Evolutionary conservation across 345 rosid genomes (phyloP).

Genomic region (Raphanus raphanistrum): DNA sequence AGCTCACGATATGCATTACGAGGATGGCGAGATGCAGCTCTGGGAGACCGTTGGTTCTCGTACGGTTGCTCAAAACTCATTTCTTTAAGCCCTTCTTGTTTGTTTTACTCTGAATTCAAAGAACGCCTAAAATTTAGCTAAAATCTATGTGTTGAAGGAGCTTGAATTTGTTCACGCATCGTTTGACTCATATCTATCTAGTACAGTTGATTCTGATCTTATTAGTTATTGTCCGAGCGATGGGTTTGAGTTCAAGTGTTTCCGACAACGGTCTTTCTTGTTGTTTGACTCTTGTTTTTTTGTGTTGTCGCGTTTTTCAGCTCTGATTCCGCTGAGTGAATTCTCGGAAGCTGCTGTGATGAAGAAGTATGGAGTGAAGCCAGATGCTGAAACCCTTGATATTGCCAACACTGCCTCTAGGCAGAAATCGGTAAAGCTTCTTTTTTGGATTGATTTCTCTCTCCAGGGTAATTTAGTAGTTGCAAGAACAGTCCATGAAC

Average conservation of each 20-base stretch:
- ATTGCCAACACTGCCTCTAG: conserved; percentile 54
- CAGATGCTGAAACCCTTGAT: conserved; percentile 75
- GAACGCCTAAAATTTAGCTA: not conserved
- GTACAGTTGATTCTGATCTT: not conserved
- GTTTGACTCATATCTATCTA: not conserved
- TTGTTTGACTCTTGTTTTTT: conserved; percentile 18
- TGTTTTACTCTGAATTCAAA: not conserved
- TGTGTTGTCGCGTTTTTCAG: conserved; percentile 42
- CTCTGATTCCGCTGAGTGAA: conserved; percentile 66
- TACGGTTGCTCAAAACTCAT: conserved; percentile 21
- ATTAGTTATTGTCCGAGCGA: not conserved
- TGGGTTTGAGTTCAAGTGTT: not conserved
- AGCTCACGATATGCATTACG: conserved; percentile 60
- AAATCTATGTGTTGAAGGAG: not conserved
- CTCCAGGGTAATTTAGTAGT: not conserved
- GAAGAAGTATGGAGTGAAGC: conserved; percentile 75
- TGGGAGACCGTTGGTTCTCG: conserved; percentile 91
- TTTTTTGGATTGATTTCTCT: not conserved
- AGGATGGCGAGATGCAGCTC: conserved; percentile 85
- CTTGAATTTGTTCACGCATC: conserved; percentile 2
- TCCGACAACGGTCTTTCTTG: not conserved
- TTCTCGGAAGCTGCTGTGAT: conserved; percentile 53
- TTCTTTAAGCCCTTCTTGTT: not conserved
- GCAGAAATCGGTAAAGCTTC: conserved; percentile 51
- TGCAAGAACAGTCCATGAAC: not conserved